Percentiles rank a stretch among this genome's conserved stretches.
These are phyloP conservation scores for Reticulascus tulasneorum DNA, from an alignment of 2,329 filamentous ascomycete species.

Conservation along the genomic window DNA sequence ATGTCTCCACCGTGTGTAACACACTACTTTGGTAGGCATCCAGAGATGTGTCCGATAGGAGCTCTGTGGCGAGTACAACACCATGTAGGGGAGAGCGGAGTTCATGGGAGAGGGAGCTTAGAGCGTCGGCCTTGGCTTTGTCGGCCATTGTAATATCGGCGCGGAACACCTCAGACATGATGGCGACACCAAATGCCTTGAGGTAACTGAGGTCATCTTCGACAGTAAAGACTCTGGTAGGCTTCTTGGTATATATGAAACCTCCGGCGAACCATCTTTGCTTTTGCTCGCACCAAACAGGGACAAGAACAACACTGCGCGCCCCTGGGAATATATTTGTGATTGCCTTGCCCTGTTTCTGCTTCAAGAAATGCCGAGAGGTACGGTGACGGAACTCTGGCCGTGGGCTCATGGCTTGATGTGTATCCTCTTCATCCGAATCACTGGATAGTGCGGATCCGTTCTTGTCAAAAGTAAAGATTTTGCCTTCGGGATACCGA, in stretches of 20 bases:
- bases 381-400: slow-evolving; percentile 11
- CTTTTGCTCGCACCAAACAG: slow-evolving; percentile 40
- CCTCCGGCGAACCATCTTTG: slow-evolving; percentile 46
- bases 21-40: slow-evolving; percentile 34
- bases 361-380: neutral
- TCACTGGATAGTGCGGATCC: slow-evolving; percentile 30
- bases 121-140: slow-evolving; percentile 51
- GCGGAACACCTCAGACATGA: slow-evolving; percentile 52
- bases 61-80: slow-evolving; percentile 48
- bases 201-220: slow-evolving; percentile 47
- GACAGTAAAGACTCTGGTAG: slow-evolving; percentile 37
- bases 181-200: slow-evolving; percentile 46
- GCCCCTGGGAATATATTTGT: slow-evolving; percentile 34
- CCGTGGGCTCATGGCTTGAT: neutral
- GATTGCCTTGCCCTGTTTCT: slow-evolving; percentile 24
- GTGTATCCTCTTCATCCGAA: slow-evolving; percentile 17
- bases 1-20: slow-evolving; percentile 40
- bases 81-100: slow-evolving; percentile 52
- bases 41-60: slow-evolving; percentile 38
- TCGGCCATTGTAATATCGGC: slow-evolving; percentile 31
- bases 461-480: slow-evolving; percentile 39
- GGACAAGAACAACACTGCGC: slow-evolving; percentile 41
- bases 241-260: slow-evolving; percentile 42
- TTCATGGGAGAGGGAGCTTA: slow-evolving; percentile 56
- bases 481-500: slow-evolving; percentile 40